phyloP scores from a whole-genome alignment of 208 protist species.

The Crithidia expoeki region DNA sequence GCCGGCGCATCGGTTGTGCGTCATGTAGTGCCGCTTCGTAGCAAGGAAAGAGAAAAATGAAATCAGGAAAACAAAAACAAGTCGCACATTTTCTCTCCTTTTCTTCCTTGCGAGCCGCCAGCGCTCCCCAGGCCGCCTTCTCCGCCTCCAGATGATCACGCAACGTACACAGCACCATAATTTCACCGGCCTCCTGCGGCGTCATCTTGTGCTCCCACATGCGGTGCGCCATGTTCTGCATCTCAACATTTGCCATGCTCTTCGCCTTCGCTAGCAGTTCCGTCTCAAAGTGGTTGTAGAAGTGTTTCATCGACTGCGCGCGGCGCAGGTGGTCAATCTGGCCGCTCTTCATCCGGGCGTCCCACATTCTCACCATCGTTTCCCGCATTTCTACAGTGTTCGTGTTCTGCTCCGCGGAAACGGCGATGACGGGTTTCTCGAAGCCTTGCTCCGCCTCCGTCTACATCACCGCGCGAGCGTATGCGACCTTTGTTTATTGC shows the following conservation, averaged over 20 bases:
- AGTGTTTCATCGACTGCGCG: constrained; percentile 50
- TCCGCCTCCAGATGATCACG: constrained; percentile 23
- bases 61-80: constrained; percentile 8
- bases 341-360: constrained; percentile 30
- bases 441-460: constrained; percentile 48
- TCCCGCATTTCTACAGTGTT: constrained; percentile 48
- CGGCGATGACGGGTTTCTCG: constrained; percentile 53
- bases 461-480: constrained; percentile 60
- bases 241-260: constrained; percentile 37
- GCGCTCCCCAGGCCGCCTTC: not conserved
- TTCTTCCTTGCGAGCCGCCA: not conserved
- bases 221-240: constrained; percentile 31
- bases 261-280: constrained; percentile 47
- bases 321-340: constrained; percentile 39
- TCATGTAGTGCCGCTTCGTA: too few relatives aligned
- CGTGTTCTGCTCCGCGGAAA: constrained; percentile 43
- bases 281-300: constrained; percentile 61
- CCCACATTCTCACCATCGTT: constrained; percentile 47
- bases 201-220: constrained; percentile 46
- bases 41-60: not conserved
- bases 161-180: constrained; percentile 36
- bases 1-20: too few relatives aligned
- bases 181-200: constrained; percentile 47
- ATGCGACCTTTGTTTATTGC: constrained; percentile 52
- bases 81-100: not conserved